phyloP scores from a whole-genome alignment of 75 land plant species.

The Gnetum montanum region DNA sequence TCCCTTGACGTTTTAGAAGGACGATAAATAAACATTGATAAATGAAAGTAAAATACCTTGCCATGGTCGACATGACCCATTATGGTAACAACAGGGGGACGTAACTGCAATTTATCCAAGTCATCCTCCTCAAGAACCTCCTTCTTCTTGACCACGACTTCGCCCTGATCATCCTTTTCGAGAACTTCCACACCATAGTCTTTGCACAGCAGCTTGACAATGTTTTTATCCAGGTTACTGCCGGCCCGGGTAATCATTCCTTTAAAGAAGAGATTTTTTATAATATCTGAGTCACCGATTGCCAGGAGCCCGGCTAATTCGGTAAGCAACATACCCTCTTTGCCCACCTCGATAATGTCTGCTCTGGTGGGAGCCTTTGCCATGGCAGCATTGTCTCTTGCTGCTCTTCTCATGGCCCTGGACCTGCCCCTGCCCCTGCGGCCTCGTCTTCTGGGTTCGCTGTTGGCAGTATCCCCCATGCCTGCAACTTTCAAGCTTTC shows the following conservation, averaged over 20 bases:
- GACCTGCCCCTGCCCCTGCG: conserved; percentile 84
- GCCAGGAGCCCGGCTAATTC: conserved; percentile 79
- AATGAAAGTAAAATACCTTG: no score
- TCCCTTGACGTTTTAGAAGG: no score
- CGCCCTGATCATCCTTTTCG: conserved; percentile 60
- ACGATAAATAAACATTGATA: no score
- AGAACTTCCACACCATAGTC: conserved; percentile 87
- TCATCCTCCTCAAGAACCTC: conserved; percentile 90
- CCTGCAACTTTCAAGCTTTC: conserved; percentile 45
- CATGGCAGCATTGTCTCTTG: conserved; percentile 63
- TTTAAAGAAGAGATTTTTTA: conserved; percentile 64
- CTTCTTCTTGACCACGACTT: conserved; percentile 86
- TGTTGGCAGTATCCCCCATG: conserved; percentile 29
- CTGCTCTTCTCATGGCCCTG: conserved; percentile 85
- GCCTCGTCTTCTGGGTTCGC: no score
- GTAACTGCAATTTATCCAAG: conserved; percentile 59
- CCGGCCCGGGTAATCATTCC: conserved; percentile 65
- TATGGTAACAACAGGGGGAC: conserved; percentile 94
- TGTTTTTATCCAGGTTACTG: conserved; percentile 65
- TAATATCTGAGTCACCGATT: conserved; percentile 69
- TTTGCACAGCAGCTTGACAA: conserved; percentile 85
- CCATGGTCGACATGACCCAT: conserved; percentile 99
- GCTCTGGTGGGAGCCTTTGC: conserved; percentile 85
- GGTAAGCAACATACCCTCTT: conserved; percentile 66
- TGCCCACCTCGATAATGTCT: conserved; percentile 87